Base-by-base conservation (phyloP, 495 filamentous ascomycete genomes). In the Neurospora sp. region DNA sequence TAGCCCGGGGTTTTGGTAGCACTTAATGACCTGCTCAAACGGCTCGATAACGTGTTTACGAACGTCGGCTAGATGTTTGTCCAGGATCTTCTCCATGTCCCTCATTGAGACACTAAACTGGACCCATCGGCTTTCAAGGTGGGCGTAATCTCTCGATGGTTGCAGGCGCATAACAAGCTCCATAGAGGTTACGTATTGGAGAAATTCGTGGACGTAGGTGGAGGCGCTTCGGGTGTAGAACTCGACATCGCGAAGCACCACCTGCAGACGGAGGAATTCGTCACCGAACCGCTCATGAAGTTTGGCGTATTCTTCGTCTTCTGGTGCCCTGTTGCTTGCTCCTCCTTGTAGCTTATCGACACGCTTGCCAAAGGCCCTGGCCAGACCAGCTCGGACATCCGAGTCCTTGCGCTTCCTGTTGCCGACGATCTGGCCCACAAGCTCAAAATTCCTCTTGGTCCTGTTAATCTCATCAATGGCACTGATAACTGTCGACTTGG, bases 61-160 rank as follows among this genome's bases (percentile, higher is more conserved):
- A 35, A 98, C 90, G 77, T 89, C 85, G 9, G 87, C 84, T 82
- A 96, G 91, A 87, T 99, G 96, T 77, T 95, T 93, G 42, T 92
- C 89, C 35, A 98, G 83, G 14, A 91, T 87, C 35, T 87, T 90
- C 74, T 91, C 88, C 71, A 98, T 90, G 69, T 97, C 94, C 74
- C 90, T 87, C 81, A 96, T 91, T 20, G 90, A 89, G 72, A 91
- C 87, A 72, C 91, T 94, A 79, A 95, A 93, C 59, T 89, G 91
- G 44, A 90, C 91, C 94, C 95, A 98, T 79, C 94, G 96, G 81
- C 89, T 91, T 82, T 97, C 95, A 45, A 96, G 80, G 79, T 98
- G 94, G 1, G 91, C 87, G 82, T 92, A 89, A 61, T 83, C 83
- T 44, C 78, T 74, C 41, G 85, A 89, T 16, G 92, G 84, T 74